A percentile compares a stretch with the other conserved stretches of the same genome.
These are phyloP conservation scores for Zygoascus tannicola DNA, from an alignment of 805 yeast genomes.

Conservation along the genomic window DNA sequence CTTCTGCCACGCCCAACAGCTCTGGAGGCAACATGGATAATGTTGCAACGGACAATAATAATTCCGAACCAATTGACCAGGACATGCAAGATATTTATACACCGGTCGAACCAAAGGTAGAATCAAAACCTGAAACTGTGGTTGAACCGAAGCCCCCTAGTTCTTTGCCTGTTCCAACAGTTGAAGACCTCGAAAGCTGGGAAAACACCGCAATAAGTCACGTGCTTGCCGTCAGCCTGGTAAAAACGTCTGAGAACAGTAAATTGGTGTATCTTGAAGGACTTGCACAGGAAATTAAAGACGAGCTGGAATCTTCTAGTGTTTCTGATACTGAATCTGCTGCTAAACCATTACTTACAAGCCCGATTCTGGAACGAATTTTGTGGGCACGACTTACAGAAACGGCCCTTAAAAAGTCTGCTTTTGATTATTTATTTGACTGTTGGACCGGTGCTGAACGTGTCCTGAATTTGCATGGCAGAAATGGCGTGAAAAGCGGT, in stretches of 20 bases:
- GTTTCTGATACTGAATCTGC: neutral
- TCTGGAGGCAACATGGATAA: no score
- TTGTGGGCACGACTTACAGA: slow-evolving; percentile 17
- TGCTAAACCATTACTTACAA: slow-evolving; percentile 3
- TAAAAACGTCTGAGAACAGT: slow-evolving; percentile 3
- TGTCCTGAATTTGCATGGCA: slow-evolving; percentile 11
- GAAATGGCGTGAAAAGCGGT: slow-evolving; percentile 36
- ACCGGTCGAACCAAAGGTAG: no score
- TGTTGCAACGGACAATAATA: no score
- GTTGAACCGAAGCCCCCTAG: no score
- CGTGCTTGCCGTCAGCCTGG: slow-evolving; percentile 13
- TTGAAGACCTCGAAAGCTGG: slow-evolving; percentile 9
- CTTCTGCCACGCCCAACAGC: no score
- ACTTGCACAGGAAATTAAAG: slow-evolving; percentile 12
- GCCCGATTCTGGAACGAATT: slow-evolving; percentile 13
- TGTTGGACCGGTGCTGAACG: slow-evolving; percentile 35
- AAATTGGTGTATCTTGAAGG: slow-evolving; percentile 5
- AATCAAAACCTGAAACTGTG: no score
- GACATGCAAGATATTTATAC: no score
- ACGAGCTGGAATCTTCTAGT: slow-evolving; percentile 7
- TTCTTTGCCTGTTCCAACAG: no score
- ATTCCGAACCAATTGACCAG: no score
- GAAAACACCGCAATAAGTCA: slow-evolving; percentile 10
- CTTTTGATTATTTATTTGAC: slow-evolving; percentile 40
- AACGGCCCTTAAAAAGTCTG: slow-evolving; percentile 11